phyloP scores from a whole-genome alignment of 805 yeast genomes.

The Groenewaldozyma tartarivorans region DNA sequence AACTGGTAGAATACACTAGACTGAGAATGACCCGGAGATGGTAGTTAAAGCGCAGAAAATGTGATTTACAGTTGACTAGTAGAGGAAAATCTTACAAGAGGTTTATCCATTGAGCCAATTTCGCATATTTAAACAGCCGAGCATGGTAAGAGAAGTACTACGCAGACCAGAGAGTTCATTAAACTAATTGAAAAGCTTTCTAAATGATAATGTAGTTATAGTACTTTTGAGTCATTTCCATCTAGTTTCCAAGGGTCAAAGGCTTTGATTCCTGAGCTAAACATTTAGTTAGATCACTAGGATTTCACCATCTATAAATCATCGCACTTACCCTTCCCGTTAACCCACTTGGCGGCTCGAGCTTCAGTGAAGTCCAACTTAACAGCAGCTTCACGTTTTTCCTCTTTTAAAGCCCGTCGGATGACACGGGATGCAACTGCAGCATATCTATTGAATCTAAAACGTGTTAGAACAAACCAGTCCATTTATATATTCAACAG shows the following conservation, averaged over 20 bases:
- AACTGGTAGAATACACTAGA: too few relatives aligned
- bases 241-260: slow-evolving; percentile 13
- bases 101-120: too few relatives aligned
- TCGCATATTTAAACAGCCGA: too few relatives aligned
- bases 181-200: too few relatives aligned
- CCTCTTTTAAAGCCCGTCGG: slow-evolving; percentile 83
- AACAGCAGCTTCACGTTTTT: slow-evolving; percentile 58
- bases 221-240: slow-evolving; percentile 2
- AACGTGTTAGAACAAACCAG: not conserved
- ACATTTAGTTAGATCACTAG: not conserved
- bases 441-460: slow-evolving; percentile 74
- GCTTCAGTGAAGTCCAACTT: slow-evolving; percentile 70
- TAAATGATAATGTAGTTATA: too few relatives aligned
- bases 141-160: too few relatives aligned
- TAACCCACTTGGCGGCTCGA: slow-evolving; percentile 57
- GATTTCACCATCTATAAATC: not conserved
- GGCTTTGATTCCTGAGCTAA: slow-evolving; percentile 19
- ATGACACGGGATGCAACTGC: slow-evolving; percentile 84
- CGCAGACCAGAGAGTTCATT: too few relatives aligned
- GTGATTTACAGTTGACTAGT: too few relatives aligned
- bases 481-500: not conserved
- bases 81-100: too few relatives aligned
- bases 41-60: too few relatives aligned
- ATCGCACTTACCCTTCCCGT: slow-evolving; percentile 39
- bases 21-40: too few relatives aligned